Evolutionary conservation across 441 rosid species (phyloP), one percentile per base, ranked within the genome.

Genomic region (Erodium moschatum): DNA sequence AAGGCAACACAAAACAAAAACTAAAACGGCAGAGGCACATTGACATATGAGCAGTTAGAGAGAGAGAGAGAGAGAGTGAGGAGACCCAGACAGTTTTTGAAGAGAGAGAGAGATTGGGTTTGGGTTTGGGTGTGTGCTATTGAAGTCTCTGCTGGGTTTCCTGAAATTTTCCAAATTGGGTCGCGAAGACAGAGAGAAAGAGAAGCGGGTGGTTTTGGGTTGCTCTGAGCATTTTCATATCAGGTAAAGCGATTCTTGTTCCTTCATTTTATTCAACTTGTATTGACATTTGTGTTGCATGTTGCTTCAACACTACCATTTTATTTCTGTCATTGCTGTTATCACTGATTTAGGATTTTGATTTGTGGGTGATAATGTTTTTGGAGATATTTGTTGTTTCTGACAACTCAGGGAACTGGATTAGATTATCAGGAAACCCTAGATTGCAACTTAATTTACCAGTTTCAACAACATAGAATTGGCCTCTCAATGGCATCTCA

Each of bases 361-460:
- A 56, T 56, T 56, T 56, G 29, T 58, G 64, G 31, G 31, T 58
- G 6, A 20, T 58, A 27, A 58, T 58, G 21, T 16, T 54, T 54
- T 16, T 54, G 29, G 64, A 58, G n/a, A 19, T n/a, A n/a, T n/a
- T n/a, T n/a, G n/a, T n/a, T n/a, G 63, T 56, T 56, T 56, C 0
- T 12, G 63, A 7, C 7, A 56, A 20, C n/a, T 56, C 18, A 19
- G 27, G 10, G 8, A 19, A 18, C 24, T 9, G 8, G 24, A 58
- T 58, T 58, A 19, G 64, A 58, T 58, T 58, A 19, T 19, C 24
- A 18, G 63, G 9, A 56, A 56, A 56, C 63, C 63, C 64, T 19
- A 58, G 12, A 48, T 35, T 48, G 54, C 5, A 48, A 48, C 4
- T 48, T 48, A 4, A 48, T 48, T 13, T 29, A 58, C 24, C 31